Base-by-base conservation (phyloP, 306 rosid species). In the Potentilla sterilis region DNA sequence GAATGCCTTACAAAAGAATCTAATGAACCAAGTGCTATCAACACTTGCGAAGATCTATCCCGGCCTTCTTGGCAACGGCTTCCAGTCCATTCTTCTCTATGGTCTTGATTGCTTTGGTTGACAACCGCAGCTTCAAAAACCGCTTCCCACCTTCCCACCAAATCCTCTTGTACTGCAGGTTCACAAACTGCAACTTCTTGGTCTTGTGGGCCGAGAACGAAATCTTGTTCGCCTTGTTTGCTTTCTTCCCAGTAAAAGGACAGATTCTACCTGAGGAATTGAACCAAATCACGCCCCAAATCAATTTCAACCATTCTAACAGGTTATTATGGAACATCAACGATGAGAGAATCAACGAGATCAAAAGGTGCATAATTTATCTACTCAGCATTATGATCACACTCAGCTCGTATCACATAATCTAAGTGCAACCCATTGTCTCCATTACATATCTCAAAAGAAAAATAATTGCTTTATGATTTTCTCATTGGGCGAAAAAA, bases 81-180 rank as follows among this genome's bases (percentile, higher is more conserved):
- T 95, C 98, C 32, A 92, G 88, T 65, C 98, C 98, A 54, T 95
- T 92, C 80, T 95, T 95, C 88, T 95, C 97, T 63, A 95, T 90
- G 71, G 97, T 95, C 81, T 95, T 95, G 83, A 95, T 78, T 5
- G 97, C 98, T 81, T 95, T 95, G 1, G 98, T 95, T 13, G 98
- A 95, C 67, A 95, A 43, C 2, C 97, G 93, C 68, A 95, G 92
- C 81, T 95, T 95, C 35, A 95, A 86, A 76, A 28, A 95, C 63
- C 98, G 96, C 82, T 95, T 95, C 58, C 97, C 98, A 12, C 96
- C 97, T 85, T 95, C 98, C 98, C 97, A 95, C 96, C 98, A 92
- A 62, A 95, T 49, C 86, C 81, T 88, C 85, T 95, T 95, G 89
- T 95, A 95, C 63, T 95, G 98, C 16, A 95, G 91, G 72, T 95